These are phyloP conservation scores for Clarireedia paspali DNA, from an alignment of 2,329 filamentous ascomycete genomes.

Conservation along the genomic window DNA sequence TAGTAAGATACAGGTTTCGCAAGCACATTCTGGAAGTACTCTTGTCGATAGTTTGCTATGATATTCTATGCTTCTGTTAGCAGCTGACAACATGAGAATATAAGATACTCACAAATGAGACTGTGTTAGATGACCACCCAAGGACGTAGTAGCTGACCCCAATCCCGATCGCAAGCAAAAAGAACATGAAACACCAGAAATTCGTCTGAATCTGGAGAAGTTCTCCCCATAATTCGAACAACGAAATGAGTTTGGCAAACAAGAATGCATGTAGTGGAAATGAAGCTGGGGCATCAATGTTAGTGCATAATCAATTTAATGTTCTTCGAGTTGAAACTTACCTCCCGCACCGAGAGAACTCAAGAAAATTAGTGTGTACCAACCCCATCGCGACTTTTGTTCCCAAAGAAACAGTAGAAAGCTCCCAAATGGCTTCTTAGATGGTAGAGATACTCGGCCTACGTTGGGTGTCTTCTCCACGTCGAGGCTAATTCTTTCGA, in stretches of 20 bases:
- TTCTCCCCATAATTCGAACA: constrained; percentile 7
- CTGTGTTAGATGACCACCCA: constrained; percentile 35
- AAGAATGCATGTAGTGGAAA: constrained; percentile 32
- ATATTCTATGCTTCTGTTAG: constrained; percentile 22
- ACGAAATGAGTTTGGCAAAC: constrained; percentile 29
- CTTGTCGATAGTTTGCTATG: constrained; percentile 32
- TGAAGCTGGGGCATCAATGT: constrained; percentile 20
- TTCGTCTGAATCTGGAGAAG: constrained; percentile 28
- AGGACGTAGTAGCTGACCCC: constrained; percentile 29
- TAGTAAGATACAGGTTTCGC: constrained; percentile 36
- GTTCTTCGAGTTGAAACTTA: too few species aligned
- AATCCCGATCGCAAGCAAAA: constrained; percentile 36
- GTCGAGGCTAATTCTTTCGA: background rate
- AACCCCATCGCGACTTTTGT: constrained; percentile 6
- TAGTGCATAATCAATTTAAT: background rate
- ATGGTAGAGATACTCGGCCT: too few species aligned
- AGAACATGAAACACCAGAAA: constrained; percentile 44
- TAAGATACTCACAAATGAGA: constrained; percentile 26
- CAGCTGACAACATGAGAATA: background rate
- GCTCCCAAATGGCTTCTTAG: background rate
- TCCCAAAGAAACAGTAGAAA: constrained; percentile 24
- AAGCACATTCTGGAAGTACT: constrained; percentile 39
- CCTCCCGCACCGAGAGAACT: background rate
- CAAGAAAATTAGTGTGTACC: background rate
- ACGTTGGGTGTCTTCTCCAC: background rate